phyloP scores from a whole-genome alignment of 495 filamentous ascomycete genomes.

The Podospora fimiseda region DNA sequence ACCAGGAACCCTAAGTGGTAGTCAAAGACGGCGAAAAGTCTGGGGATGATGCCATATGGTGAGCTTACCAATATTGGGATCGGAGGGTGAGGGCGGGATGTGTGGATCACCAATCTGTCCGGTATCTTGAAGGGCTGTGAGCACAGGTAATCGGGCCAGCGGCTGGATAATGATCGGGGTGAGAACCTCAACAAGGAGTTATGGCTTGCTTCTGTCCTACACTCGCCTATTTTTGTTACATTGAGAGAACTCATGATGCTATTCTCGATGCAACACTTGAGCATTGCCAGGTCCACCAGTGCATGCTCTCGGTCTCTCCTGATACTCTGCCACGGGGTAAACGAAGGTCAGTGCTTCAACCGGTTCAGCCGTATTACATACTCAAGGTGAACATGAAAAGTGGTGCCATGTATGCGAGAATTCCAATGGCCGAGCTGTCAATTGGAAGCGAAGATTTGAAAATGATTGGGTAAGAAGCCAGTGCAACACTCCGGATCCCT shows the following conservation, averaged over 20 bases:
- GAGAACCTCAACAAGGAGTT: neutral
- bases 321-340: neutral
- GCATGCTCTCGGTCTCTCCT: neutral
- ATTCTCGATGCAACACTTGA: neutral
- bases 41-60: neutral
- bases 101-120: no score
- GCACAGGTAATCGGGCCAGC: neutral
- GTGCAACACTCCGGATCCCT: neutral
- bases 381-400: neutral
- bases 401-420: neutral
- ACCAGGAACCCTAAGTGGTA: no score
- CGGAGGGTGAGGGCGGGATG: no score
- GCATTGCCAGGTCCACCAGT: neutral
- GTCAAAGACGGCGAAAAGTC: no score
- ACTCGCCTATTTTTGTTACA: neutral
- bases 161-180: neutral
- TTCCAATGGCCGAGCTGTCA: no score
- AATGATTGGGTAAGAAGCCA: neutral
- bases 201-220: neutral
- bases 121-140: neutral
- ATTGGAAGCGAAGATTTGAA: no score
- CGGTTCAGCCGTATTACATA: neutral
- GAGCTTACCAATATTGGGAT: neutral
- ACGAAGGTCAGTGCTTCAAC: neutral
- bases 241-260: neutral